Conservation (phyloP, 805 yeast species). For the Monosporozyma servazzii region DNA sequence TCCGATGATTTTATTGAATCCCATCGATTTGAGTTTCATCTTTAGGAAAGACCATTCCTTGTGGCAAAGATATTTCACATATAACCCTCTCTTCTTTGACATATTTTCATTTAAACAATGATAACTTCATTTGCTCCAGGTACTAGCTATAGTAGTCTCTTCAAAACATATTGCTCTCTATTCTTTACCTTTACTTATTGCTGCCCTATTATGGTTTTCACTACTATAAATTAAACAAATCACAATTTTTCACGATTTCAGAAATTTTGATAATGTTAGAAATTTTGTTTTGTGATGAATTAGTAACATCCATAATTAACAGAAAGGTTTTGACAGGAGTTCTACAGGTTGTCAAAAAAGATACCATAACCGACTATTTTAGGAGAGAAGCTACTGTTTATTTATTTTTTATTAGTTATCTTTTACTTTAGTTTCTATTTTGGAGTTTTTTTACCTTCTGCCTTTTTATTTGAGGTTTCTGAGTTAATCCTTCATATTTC, state of each 20-base stretch:
- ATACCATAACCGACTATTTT: not conserved
- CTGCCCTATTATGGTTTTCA: not conserved
- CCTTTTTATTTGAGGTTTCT: not conserved
- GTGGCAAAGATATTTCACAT: too few species aligned
- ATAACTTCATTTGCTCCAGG: too few species aligned
- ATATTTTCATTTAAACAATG: too few species aligned
- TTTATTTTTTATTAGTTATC: not conserved
- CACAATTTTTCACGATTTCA: not conserved
- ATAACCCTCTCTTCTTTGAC: too few species aligned
- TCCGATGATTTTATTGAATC: too few species aligned
- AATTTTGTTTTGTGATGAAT: not conserved
- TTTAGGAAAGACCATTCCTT: too few species aligned
- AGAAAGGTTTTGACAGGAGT: not conserved
- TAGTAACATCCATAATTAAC: not conserved
- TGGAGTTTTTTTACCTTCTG: not conserved
- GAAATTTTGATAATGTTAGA: not conserved
- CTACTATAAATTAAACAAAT: not conserved
- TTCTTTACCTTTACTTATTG: too few species aligned
- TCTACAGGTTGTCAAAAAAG: not conserved
- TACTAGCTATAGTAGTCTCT: too few species aligned
- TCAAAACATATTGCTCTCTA: too few species aligned
- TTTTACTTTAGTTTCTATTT: not conserved
- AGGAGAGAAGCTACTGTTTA: not conserved
- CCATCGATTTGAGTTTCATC: too few species aligned
- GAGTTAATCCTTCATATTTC: not conserved